Evolutionary conservation across 768 basidiomycete species (phyloP), one percentile per base, ranked within the genome.

Genomic region (Boletus pseudo-olivaceus): DNA sequence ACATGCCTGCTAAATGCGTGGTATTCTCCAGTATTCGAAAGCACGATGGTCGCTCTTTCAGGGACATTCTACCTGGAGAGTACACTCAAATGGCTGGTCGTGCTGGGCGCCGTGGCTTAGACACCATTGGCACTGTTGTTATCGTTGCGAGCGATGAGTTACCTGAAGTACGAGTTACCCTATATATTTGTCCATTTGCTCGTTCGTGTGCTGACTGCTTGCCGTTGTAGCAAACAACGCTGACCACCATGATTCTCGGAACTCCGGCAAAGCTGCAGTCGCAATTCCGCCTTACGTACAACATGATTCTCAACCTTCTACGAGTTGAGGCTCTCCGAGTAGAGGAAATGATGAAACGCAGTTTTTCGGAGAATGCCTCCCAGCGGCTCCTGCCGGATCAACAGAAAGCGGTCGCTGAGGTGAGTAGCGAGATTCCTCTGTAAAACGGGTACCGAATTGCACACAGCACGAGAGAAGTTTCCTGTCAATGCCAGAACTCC

Each of bases 51-150:
- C 82, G 85, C 29, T 86, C 74, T 60, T 99, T 99, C 78, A 83
- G 97, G 55, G 91, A 93, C 38, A 86, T 96, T 33, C 72, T 92
- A 1, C 88, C 93, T 26, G 94, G 91, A 38, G 93, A 94, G 72
- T 98, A 98, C 67, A 99, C 96, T 0, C 97, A 99, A 65, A 99
- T 99, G 97, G 95, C 97, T 8, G 97, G 97, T 6, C 88, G 97
- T 60, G 97, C 97, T 15, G 97, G 97, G 23, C 86, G 97, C 33
- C 88, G 97, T 68, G 97, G 97, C 11, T 75, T 99, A 29, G 97
- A 99, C 67, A 76, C 88, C 5, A 98, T 94, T 0, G 97, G 97
- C 35, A 97, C 95, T 0, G 97, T 99, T 10, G 86, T 99, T 61
- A 90, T 99, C 49, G 79, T 91, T 46, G 83, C 84, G 0, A 85